Conservation (phyloP, 306 rosid genomes). For the Malus sylvestris region DNA sequence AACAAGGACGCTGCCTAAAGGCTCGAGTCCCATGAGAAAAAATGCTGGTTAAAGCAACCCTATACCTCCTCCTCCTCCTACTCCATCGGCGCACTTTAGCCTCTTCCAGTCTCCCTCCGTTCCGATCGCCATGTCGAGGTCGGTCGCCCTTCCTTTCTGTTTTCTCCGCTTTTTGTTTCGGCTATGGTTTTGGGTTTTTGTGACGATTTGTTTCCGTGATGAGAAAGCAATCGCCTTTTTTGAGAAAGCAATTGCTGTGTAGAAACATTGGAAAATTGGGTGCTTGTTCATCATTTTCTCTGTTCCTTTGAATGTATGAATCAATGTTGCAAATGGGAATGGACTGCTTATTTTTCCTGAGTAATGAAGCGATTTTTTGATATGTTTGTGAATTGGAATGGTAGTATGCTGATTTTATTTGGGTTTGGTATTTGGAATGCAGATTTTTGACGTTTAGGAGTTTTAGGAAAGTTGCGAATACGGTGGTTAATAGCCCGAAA, state of each 20-base stretch:
- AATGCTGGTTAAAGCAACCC: conserved; percentile 25
- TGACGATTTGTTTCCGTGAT: neutral
- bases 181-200: neutral
- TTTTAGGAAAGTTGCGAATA: conserved; percentile 39
- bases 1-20: conserved; percentile 1
- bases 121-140: conserved; percentile 51
- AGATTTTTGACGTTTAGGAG: conserved; percentile 66
- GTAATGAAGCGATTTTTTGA: neutral
- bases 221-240: neutral
- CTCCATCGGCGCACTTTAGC: conserved; percentile 2
- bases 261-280: neutral
- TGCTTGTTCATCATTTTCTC: neutral
- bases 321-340: neutral
- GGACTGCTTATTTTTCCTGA: neutral
- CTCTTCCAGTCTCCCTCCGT: conserved; percentile 9
- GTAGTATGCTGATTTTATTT: conserved; percentile 5
- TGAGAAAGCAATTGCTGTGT: neutral
- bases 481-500: conserved; percentile 31
- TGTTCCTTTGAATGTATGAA: neutral
- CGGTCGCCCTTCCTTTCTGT: neutral
- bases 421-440: conserved; percentile 23
- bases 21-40: conserved; percentile 13
- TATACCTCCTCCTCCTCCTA: conserved; percentile 8
- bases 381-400: neutral
- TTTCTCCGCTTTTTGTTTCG: neutral